Percentiles rank a stretch among this genome's conserved stretches.
Conservation (phyloP, 129 eudicot species). For the sunflower (Helianthus annuus) region DNA sequence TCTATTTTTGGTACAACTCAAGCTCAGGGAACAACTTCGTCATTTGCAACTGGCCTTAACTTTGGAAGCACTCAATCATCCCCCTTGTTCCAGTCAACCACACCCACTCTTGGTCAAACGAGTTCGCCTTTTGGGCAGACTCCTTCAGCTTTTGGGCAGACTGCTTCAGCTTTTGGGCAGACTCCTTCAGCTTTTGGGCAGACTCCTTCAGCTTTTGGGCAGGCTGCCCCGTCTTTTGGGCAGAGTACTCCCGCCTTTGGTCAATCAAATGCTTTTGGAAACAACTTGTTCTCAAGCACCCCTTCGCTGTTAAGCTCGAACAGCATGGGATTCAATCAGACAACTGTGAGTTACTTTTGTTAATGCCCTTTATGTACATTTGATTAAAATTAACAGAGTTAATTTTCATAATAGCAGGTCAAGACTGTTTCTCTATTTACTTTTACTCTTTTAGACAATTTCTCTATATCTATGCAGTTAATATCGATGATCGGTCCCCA, state of each 20-base stretch:
- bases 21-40: conserved; percentile 56
- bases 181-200: conserved; percentile 64
- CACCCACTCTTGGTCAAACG: conserved; percentile 78
- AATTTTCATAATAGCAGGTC: not conserved
- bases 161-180: conserved; percentile 59
- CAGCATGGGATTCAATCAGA: conserved; percentile 67
- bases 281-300: conserved; percentile 60
- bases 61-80: conserved; percentile 80
- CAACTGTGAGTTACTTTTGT: conserved; percentile 60
- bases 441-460: conserved; percentile 11
- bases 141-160: conserved; percentile 61
- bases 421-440: not conserved
- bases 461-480: not conserved
- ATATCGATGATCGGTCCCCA: too few relatives aligned
- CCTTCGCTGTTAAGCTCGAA: conserved; percentile 43
- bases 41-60: conserved; percentile 60
- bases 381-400: too few relatives aligned
- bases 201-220: conserved; percentile 9
- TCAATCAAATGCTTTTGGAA: conserved; percentile 69
- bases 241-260: conserved; percentile 14
- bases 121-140: conserved; percentile 73
- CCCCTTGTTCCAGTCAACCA: conserved; percentile 70
- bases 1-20: conserved; percentile 57
- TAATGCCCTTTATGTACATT: not conserved
- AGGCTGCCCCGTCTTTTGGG: conserved; percentile 39